phyloP scores from a whole-genome alignment of 2,329 filamentous ascomycete genomes.

The Ophiostoma perfectum region DNA sequence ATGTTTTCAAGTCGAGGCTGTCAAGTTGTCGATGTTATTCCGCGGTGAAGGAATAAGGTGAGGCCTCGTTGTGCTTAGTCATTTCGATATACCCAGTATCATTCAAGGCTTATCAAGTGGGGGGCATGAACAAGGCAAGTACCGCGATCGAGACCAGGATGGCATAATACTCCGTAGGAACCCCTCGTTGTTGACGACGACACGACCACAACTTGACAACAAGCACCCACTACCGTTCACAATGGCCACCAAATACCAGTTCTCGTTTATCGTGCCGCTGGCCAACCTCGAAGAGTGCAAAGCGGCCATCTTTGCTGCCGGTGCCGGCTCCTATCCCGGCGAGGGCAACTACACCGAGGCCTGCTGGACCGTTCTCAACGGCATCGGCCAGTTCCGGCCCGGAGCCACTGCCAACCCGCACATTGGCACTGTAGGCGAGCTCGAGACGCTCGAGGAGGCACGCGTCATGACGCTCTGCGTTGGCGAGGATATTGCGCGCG shows the following conservation, averaged over 20 bases:
- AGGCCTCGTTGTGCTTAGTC: too few species aligned
- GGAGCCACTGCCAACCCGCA: conserved; percentile 56
- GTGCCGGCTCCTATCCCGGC: conserved; percentile 45
- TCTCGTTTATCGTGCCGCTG: conserved; percentile 18
- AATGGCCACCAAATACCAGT: conserved; percentile 19
- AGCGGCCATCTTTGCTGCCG: conserved; percentile 51
- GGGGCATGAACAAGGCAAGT: too few species aligned
- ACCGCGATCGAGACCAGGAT: too few species aligned
- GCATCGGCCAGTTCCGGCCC: conserved; percentile 60
- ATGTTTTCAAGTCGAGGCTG: too few species aligned
- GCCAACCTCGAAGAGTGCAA: conserved; percentile 46
- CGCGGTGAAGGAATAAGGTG: too few species aligned
- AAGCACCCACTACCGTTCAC: too few species aligned
- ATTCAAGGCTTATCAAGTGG: too few species aligned
- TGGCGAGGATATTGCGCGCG: conserved; percentile 50
- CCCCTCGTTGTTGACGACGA: too few species aligned
- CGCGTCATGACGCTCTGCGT: conserved; percentile 59
- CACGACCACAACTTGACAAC: background rate
- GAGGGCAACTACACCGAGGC: conserved; percentile 49
- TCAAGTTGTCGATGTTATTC: too few species aligned
- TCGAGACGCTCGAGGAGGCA: conserved; percentile 57
- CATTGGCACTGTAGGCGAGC: conserved; percentile 47
- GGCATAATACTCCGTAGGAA: too few species aligned
- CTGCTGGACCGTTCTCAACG: conserved; percentile 44
- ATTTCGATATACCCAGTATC: too few species aligned